Evolutionary conservation across 2,329 filamentous ascomycete species (phyloP), one percentile per base, ranked within the genome.

Genomic region (Phaeosphaeriaceae sp.): DNA sequence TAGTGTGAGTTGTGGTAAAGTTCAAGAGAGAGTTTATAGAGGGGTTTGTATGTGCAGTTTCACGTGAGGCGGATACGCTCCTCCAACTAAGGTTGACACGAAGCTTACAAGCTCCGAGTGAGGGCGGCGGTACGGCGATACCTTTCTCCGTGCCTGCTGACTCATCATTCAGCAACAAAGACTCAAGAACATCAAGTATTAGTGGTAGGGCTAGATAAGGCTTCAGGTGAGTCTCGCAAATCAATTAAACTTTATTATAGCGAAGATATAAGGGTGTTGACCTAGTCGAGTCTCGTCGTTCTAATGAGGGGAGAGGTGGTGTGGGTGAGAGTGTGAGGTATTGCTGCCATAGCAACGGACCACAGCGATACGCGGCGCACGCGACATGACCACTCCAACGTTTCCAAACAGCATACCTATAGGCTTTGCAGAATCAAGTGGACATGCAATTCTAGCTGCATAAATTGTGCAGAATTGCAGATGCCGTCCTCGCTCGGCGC

Each of bases 41-140:
- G 29, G 11, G 29, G n/a, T 38, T 32, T 16, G 36, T 29, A 39
- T 26, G 44, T 23, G 46, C 36, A 33, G 34, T 42, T 35, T 20
- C 9, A 23, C 17, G 48, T 29, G 50, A 44, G 21, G 42, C 28
- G 38, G 18, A 42, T 20, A 39, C 47, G 48, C 36, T 39, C 43
- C 36, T 48, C 35, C 32, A 39, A 41, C 40, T 55, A 48, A 39
- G 42, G 48, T 37, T 54, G 52, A 44, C 52, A 52, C 32, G 37
- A 33, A 50, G 50, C 58, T 58, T 49, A 47, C 50, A 43, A 48
- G 50, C 48, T 55, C 45, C 46, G 42, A 30, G 40, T 42, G 54
- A 52, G 42, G 55, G 28, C 52, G 40, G 53, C 49, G 35, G 45
- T 41, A 36, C 51, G 52, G 48, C 51, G 44, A 40, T 30, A 15